Evolutionary conservation across 1,284 basidiomycete genomes (phyloP).

Genomic region (Boletus mariae): DNA sequence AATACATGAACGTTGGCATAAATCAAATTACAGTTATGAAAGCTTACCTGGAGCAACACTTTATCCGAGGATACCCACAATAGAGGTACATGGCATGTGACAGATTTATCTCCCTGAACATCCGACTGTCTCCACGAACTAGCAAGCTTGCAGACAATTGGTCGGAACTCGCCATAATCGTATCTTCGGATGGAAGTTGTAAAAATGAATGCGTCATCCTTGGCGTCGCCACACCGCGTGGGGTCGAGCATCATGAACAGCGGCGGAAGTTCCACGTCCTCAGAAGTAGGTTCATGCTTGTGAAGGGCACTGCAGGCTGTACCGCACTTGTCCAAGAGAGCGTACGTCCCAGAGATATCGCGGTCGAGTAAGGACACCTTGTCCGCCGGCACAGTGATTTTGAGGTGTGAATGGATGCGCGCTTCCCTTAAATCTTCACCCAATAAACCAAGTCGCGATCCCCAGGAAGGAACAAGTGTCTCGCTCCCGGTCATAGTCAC

Average conservation of each 20-base stretch:
- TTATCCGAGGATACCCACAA: constrained; percentile 54
- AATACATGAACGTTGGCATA: constrained; percentile 6
- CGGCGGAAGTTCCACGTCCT: constrained; percentile 51
- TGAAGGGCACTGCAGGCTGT: constrained; percentile 88
- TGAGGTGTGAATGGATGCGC: constrained; percentile 64
- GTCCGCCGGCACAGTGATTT: constrained; percentile 55
- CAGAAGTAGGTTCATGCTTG: constrained; percentile 47
- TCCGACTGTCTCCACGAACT: constrained; percentile 74
- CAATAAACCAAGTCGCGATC: constrained; percentile 76
- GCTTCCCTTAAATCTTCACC: constrained; percentile 63
- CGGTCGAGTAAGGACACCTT: constrained; percentile 64
- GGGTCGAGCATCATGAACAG: constrained; percentile 86
- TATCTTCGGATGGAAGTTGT: constrained; percentile 73
- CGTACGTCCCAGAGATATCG: constrained; percentile 77
- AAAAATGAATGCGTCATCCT: constrained; percentile 79
- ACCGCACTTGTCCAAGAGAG: constrained; percentile 81
- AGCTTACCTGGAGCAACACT: constrained; percentile 52
- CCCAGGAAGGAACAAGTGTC: constrained; percentile 81
- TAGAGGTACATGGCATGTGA: constrained; percentile 58
- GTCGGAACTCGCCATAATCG: constrained; percentile 78
- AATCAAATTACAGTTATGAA: background rate
- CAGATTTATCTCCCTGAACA: constrained; percentile 42
- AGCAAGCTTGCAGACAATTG: constrained; percentile 69
- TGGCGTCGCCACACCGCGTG: constrained; percentile 69
- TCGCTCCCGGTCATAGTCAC: constrained; percentile 67